Percentiles rank a stretch among this genome's conserved stretches.
These are phyloP conservation scores for Salix dunnii DNA, from an alignment of 345 rosid genomes.

Conservation along the genomic window DNA sequence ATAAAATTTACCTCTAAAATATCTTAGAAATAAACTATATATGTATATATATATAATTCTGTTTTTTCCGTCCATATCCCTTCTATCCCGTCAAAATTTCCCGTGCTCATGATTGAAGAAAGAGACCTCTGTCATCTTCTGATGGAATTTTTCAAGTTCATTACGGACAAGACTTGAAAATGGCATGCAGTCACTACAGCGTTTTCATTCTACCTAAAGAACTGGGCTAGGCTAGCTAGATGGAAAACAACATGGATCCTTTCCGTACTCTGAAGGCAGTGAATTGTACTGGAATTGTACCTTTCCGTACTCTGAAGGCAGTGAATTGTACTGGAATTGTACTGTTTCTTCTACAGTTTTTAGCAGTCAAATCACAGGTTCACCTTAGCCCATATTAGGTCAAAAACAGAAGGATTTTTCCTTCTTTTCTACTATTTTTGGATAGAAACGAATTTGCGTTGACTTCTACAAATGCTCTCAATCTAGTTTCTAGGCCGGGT, in stretches of 20 bases:
- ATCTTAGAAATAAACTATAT: too few species aligned
- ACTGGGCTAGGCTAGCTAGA: background rate
- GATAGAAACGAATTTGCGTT: background rate
- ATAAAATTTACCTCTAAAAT: too few species aligned
- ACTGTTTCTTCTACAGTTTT: background rate
- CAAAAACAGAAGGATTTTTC: background rate
- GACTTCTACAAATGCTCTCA: too few species aligned
- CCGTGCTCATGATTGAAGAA: background rate
- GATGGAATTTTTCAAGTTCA: background rate
- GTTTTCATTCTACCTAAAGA: background rate
- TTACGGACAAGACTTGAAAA: background rate
- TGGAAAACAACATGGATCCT: background rate
- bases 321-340: background rate
- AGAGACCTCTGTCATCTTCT: background rate
- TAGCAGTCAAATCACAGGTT: background rate
- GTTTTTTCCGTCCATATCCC: too few species aligned
- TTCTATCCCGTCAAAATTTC: too few species aligned
- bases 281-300: background rate
- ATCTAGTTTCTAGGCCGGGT: background rate
- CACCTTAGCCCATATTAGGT: background rate
- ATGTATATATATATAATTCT: too few species aligned
- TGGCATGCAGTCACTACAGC: background rate
- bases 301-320: background rate
- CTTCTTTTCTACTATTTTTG: background rate
- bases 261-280: background rate